Conservation (phyloP, 2,329 filamentous ascomycete species). For the Talaromyces sp. region DNA sequence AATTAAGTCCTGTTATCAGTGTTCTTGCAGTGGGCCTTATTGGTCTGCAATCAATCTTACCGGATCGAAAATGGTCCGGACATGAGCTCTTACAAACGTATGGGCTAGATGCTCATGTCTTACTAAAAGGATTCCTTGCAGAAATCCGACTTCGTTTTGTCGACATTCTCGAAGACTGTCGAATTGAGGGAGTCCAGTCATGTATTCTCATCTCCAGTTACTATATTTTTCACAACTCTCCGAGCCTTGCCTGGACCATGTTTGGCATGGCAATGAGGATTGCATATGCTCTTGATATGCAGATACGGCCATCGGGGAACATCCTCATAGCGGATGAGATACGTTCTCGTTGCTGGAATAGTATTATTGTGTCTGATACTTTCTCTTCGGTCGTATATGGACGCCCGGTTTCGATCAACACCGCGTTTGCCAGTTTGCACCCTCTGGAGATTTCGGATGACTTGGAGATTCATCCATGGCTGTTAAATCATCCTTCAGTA, state of each 20-base stretch:
- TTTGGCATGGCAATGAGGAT: constrained; percentile 16
- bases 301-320: constrained; percentile 9
- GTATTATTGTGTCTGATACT: constrained; percentile 22
- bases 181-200: constrained; percentile 18
- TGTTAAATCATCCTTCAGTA: constrained; percentile 1
- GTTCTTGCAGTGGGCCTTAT: constrained; percentile 15
- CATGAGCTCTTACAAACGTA: constrained; percentile 10
- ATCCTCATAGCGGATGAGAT: constrained; percentile 18
- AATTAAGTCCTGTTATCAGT: constrained; percentile 12
- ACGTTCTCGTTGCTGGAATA: constrained; percentile 26
- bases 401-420: constrained; percentile 21
- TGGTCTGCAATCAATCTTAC: constrained; percentile 15
- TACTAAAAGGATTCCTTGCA: constrained; percentile 5
- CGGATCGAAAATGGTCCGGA: constrained; percentile 14
- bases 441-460: constrained; percentile 21
- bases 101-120: background rate
- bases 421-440: constrained; percentile 18
- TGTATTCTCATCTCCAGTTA: constrained; percentile 15
- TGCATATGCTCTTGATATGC: constrained; percentile 17
- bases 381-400: constrained; percentile 27
- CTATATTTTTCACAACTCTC: constrained; percentile 16
- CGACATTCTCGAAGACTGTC: constrained; percentile 15
- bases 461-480: constrained; percentile 1
- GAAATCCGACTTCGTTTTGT: constrained; percentile 14
- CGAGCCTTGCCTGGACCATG: constrained; percentile 17